phyloP scores from a whole-genome alignment of 2,329 filamentous ascomycete genomes.

The Colletotrichum chrysophilum region DNA sequence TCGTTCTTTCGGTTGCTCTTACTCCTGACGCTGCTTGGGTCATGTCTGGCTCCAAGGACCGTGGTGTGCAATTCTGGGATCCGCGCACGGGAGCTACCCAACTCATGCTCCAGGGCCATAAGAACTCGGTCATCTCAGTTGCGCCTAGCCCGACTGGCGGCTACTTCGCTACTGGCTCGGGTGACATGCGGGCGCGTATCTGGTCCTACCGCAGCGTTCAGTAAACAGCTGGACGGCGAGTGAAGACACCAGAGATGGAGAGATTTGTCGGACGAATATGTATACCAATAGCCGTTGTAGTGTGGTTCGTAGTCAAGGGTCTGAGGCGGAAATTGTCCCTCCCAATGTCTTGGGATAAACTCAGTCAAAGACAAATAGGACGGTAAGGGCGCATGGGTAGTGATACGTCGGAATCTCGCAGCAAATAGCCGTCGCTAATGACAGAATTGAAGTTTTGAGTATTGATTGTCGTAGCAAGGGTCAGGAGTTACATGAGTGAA shows the following conservation, averaged over 20 bases:
- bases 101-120: conserved; percentile 98
- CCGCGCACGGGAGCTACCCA: conserved; percentile 91
- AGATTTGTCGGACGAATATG: background rate
- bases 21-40: conserved; percentile 96
- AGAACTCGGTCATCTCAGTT: conserved; percentile 98
- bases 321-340: background rate
- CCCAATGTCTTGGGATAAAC: conserved; percentile 4
- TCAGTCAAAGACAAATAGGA: background rate
- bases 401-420: conserved; percentile 12
- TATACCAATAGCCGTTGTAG: conserved; percentile 5
- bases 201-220: conserved; percentile 74
- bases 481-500: conserved; percentile 49
- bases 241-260: background rate
- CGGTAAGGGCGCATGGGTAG: conserved; percentile 21
- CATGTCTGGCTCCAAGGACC: conserved; percentile 94
- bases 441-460: conserved; percentile 12
- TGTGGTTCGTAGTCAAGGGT: background rate
- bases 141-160: conserved; percentile 88
- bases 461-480: background rate
- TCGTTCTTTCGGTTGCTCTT: conserved; percentile 92
- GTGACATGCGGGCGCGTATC: conserved; percentile 96
- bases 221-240: background rate
- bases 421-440: conserved; percentile 21
- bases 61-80: conserved; percentile 99
- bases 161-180: conserved; percentile 94